Conservation (phyloP, 148 eudicot genomes). For the Spergularia bocconei region DNA sequence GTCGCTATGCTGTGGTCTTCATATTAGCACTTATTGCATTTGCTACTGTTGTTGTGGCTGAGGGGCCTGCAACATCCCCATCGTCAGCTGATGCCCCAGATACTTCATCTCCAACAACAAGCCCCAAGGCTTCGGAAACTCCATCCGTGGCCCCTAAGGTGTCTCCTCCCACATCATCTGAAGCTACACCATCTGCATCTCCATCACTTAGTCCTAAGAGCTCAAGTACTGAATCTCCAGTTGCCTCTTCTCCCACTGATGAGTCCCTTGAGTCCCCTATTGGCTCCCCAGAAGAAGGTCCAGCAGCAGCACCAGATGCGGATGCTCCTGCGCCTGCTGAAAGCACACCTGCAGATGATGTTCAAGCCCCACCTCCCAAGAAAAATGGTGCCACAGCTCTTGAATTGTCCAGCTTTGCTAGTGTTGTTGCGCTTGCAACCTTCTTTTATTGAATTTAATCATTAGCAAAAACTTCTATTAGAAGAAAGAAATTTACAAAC, state of each 20-base stretch:
- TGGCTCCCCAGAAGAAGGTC: constrained; percentile 1
- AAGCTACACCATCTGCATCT: neutral
- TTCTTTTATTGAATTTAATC: neutral
- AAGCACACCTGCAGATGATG: constrained; percentile 4
- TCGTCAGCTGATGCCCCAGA: neutral
- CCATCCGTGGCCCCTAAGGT: neutral
- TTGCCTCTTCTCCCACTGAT: neutral
- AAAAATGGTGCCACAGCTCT: constrained; percentile 11
- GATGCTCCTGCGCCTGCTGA: neutral
- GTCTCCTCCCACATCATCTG: neutral
- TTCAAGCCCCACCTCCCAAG: constrained; percentile 7
- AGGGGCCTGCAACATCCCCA: constrained; percentile 9
- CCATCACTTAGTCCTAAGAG: neutral
- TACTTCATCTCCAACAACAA: neutral
- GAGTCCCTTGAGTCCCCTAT: constrained; percentile 4
- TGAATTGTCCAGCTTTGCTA: neutral
- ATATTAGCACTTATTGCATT: neutral
- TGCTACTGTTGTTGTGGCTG: neutral
- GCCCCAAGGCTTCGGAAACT: neutral
- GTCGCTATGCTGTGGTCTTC: neutral
- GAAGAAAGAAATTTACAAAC: neutral
- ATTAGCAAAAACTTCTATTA: neutral
- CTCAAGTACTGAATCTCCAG: neutral
- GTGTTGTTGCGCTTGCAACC: neutral
- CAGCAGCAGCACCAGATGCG: neutral